Evolutionary conservation across 2,329 filamentous ascomycete species (phyloP), one percentile per base, ranked within the genome.

Genomic region (Macrophomina pseudophaseolina): DNA sequence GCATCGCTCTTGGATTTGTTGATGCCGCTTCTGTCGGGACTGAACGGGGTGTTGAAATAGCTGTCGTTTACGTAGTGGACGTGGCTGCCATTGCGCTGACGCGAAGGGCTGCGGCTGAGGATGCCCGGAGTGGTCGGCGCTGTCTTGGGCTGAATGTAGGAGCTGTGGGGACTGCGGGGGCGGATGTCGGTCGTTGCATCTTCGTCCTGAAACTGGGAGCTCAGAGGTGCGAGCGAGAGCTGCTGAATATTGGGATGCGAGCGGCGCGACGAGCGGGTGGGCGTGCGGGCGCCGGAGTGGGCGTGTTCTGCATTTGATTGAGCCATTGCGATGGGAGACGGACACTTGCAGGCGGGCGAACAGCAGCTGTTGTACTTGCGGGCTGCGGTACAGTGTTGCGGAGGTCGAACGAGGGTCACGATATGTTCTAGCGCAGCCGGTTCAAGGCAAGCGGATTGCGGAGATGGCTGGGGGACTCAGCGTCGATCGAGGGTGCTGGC

Each of bases 191-290:
- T 70, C 68, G 64, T 16, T 74, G 75, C 40, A 76, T 76, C 66
- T 85, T 83, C 71, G 85, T 81, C 23, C 83, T 83, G 18, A 71
- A 85, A 86, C 74, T 81, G 82, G 59, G 83, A 80, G 65, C 83
- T 85, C 66, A 89, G 80, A 46, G 87, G 87, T 71, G 86, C 85
- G n/a, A 89, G 81, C 51, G 87, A 87, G 68, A 88, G 81, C 72
- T 87, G 83, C 71, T 85, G 79, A 63, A 89, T 81, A 68, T 87
- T 87, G 58, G 85, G 85, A 71, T 86, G 85, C 59, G 86, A 88
- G 66, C 87, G 86, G 58, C 84, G 83, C 33, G 74, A 75, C 44
- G 54, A 72, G 2, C 70, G 69, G 49, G 70, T 49, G 38, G 64
- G 64, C 28, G 64, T 53, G 52, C 49, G 63, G 33, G 46, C 51